Evolutionary conservation across 805 yeast species (phyloP), one percentile per base, ranked within the genome.

Genomic region (Scheffersomyces coipomensis): DNA sequence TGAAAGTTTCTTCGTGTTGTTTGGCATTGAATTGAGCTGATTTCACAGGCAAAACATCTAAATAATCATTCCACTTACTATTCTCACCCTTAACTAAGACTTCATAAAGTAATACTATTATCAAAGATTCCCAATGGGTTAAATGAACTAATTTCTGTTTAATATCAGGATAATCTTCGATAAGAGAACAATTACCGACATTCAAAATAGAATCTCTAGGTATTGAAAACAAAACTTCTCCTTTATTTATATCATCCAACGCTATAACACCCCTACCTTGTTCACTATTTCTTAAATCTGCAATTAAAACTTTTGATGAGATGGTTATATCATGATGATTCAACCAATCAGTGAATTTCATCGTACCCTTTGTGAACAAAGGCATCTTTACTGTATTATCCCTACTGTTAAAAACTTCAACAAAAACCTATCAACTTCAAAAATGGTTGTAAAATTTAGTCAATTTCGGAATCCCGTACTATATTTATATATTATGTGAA

Each of bases 221-320:
- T 21, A 93, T 73, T 29, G 76, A 69, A 58, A 90, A 88, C 13
- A 91, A 60, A 1, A 67, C 67, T 41, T 88, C 95, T 39, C 76
- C 89, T 34, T 66, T 60, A 3, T 53, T 55, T 16, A 91, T 85
- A 46, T 79, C 81, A 27, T 75, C 75, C 0, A 47, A 40, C 2
- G 97, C 95, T 4, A 81, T 54, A 7, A 91, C 56, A 4, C 90
- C 95, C 23, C 97, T 69, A 8, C 98, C 98, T 58, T 87, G 88
- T 29, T 73, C 63, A 7, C 58, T 47, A 2, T 47, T 40, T 32
- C 95, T 66, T 27, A 78, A 67, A 60, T 91, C 96, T 2, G 66
- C 70, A 4, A 91, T 66, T 12, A 54, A 48, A 13, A 90, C 65
- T 38, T 83, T 82, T 1, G 77, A 66, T 1, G 87, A 77, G 3